Conservation (phyloP, 2,329 filamentous ascomycete species). For the Aspergillus costaricaensis region DNA sequence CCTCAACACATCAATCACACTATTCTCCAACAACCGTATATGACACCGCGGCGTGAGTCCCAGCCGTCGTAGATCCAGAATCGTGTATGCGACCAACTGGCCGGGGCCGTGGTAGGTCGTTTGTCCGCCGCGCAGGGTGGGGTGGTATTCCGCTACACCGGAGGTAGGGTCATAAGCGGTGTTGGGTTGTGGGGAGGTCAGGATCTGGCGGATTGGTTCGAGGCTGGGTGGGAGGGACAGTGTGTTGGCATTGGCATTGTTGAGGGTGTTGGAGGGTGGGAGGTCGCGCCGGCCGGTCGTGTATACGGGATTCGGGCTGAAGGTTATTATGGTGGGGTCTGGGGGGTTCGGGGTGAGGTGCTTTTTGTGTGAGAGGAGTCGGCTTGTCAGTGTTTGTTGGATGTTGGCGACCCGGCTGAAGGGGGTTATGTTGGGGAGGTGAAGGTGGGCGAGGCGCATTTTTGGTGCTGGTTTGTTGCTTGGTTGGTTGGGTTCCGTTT, state of each 20-base stretch:
- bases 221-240: slow-evolving; percentile 41
- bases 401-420: slow-evolving; percentile 58
- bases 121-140: slow-evolving; percentile 80
- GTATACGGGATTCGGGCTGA: slow-evolving; percentile 80
- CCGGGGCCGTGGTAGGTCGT: slow-evolving; percentile 95
- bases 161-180: slow-evolving; percentile 26
- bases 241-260: slow-evolving; percentile 26
- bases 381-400: slow-evolving; percentile 59
- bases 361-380: slow-evolving; percentile 64
- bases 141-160: slow-evolving; percentile 60
- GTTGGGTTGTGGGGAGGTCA: slow-evolving; percentile 25
- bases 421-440: slow-evolving; percentile 55
- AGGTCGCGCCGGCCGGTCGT: slow-evolving; percentile 84
- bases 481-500: too few relatives aligned
- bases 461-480: neutral
- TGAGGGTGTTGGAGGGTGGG: slow-evolving; percentile 40
- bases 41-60: slow-evolving; percentile 72
- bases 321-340: slow-evolving; percentile 74
- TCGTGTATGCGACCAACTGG: slow-evolving; percentile 88
- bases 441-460: slow-evolving; percentile 63
- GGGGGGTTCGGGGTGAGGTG: slow-evolving; percentile 51
- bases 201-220: slow-evolving; percentile 40
- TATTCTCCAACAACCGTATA: slow-evolving; percentile 74
- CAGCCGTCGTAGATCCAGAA: slow-evolving; percentile 76
- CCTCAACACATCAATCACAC: slow-evolving; percentile 67